Evolutionary conservation across 2,329 filamentous ascomycete genomes (phyloP).

Genomic region (Berkeleyomyces basicola): DNA sequence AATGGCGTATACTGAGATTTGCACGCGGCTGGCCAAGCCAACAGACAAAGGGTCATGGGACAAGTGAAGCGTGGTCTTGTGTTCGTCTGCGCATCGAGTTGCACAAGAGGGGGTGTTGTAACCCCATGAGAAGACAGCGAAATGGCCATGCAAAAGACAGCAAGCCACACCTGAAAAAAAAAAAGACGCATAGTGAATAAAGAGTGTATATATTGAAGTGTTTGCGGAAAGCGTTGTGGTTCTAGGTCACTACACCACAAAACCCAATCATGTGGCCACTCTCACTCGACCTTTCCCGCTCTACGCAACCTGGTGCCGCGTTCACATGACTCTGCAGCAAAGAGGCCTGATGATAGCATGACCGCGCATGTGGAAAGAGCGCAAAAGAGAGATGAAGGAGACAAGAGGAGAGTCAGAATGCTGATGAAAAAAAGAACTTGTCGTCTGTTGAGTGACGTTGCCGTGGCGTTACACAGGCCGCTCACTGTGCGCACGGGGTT

Average conservation of each 20-base stretch:
- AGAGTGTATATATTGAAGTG: background rate
- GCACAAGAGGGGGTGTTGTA: background rate
- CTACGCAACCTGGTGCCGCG: background rate
- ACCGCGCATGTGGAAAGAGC: background rate
- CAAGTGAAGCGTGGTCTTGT: background rate
- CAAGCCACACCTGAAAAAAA: too few species aligned
- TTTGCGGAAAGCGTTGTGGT: background rate
- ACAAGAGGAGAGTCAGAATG: background rate
- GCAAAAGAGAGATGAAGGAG: background rate
- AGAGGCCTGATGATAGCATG: background rate
- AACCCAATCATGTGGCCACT: background rate
- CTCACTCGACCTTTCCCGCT: background rate
- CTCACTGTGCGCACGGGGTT: background rate
- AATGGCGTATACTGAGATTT: background rate
- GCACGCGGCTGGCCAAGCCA: background rate
- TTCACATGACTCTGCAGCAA: background rate
- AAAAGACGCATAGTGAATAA: background rate
- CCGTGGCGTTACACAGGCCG: background rate
- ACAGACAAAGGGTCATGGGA: background rate
- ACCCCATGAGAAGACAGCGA: too few species aligned
- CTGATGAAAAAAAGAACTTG: background rate
- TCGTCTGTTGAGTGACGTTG: slow-evolving; percentile 1
- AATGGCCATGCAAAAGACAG: too few species aligned
- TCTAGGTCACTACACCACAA: background rate
- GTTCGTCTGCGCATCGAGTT: background rate